phyloP scores from a whole-genome alignment of 2,329 filamentous ascomycete genomes.

The Talaromyces funiculosus region DNA sequence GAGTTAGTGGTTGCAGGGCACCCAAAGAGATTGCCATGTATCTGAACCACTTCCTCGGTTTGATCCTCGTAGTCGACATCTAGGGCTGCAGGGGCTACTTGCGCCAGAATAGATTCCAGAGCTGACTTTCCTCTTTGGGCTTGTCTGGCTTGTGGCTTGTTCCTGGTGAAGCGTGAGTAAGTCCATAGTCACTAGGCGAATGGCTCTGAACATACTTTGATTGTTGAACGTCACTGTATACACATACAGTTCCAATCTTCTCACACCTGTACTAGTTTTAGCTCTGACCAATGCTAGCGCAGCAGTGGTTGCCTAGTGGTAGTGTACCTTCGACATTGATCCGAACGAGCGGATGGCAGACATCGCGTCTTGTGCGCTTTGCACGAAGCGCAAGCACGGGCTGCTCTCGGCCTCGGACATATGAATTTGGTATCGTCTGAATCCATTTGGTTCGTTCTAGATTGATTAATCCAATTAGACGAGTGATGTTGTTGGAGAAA shows the following conservation, averaged over 20 bases:
- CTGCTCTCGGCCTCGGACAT: constrained; percentile 9
- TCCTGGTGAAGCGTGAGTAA: background rate
- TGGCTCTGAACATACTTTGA: background rate
- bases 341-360: constrained; percentile 5
- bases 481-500: background rate
- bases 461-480: background rate
- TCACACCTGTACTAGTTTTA: constrained; percentile 3
- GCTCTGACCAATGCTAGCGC: background rate
- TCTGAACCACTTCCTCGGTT: constrained; percentile 2
- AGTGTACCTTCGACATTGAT: constrained; percentile 9
- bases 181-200: background rate
- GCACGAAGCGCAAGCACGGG: constrained; percentile 9
- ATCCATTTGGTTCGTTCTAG: background rate
- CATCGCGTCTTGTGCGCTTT: constrained; percentile 12
- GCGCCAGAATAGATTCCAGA: background rate
- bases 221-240: background rate
- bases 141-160: background rate
- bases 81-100: background rate
- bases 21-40: constrained; percentile 6
- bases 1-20: background rate
- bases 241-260: constrained; percentile 6
- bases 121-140: background rate
- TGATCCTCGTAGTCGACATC: constrained; percentile 8
- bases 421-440: background rate
- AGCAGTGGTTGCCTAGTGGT: background rate